Conservation (phyloP, 1,139 yeast genomes). For the Trichomonascaceae sp. region DNA sequence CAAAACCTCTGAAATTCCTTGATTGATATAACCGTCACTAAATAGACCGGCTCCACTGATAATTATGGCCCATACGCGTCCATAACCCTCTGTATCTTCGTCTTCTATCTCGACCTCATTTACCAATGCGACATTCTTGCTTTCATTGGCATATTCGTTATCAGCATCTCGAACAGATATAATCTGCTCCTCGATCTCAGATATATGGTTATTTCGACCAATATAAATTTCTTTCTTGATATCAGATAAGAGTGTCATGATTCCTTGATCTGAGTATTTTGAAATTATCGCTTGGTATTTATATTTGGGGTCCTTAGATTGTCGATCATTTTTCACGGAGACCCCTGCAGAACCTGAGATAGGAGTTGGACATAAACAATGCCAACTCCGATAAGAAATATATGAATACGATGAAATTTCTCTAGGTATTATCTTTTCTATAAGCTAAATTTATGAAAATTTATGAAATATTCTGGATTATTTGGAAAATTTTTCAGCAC, state of each 20-base stretch:
- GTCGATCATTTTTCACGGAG: not conserved
- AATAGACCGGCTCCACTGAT: constrained; percentile 89
- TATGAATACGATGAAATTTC: not conserved
- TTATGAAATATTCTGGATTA: not conserved
- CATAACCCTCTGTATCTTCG: constrained; percentile 15
- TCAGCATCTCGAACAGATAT: not conserved
- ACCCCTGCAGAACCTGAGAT: not conserved
- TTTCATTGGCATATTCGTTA: not conserved
- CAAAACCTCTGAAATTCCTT: constrained; percentile 70
- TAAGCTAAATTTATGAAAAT: not conserved
- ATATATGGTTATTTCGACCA: not conserved
- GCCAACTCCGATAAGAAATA: not conserved
- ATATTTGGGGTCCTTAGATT: not conserved
- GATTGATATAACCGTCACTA: constrained; percentile 86
- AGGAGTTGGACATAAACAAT: not conserved
- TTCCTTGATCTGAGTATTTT: not conserved
- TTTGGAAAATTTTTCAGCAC: not conserved
- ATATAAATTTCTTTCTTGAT: constrained; percentile 3
- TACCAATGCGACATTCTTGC: constrained; percentile 1
- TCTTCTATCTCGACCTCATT: constrained; percentile 7
- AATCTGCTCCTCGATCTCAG: constrained; percentile 7
- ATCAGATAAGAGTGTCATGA: not conserved
- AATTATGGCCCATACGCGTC: constrained; percentile 62
- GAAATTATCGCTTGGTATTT: not conserved
- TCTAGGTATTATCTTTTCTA: not conserved